Percentiles rank a stretch among this genome's conserved stretches.
Evolutionary conservation across 1,139 yeast genomes (phyloP).

Genomic region (Yamadazyma aaseri): DNA sequence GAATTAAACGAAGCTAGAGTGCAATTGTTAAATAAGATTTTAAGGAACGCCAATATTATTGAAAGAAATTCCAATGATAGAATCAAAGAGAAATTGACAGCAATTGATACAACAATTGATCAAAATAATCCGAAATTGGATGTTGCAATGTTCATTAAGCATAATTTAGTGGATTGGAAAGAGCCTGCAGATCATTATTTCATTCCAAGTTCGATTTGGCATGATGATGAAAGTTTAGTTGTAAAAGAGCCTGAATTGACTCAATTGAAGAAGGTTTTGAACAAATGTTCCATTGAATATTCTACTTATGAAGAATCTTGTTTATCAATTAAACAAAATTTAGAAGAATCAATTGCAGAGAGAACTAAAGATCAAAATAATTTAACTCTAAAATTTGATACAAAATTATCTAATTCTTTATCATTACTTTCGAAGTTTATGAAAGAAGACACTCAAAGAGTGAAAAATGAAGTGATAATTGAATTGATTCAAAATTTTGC

Average conservation of each 20-base stretch:
- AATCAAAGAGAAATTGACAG: conserved; percentile 50
- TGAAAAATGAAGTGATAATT: conserved; percentile 79
- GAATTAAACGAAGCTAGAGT: conserved; percentile 82
- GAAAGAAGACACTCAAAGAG: conserved; percentile 69
- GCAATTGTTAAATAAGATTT: conserved; percentile 64
- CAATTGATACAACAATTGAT: conserved; percentile 56
- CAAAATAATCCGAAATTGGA: conserved; percentile 78
- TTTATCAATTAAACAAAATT: conserved; percentile 45
- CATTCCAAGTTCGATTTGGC: conserved; percentile 93
- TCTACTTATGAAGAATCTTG: conserved; percentile 44
- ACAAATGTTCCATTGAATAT: conserved; percentile 47
- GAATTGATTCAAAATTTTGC: conserved; percentile 89
- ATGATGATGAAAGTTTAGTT: conserved; percentile 83
- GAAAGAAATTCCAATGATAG: conserved; percentile 61
- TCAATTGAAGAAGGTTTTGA: conserved; percentile 60
- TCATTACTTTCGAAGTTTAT: conserved; percentile 61
- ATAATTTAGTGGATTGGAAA: conserved; percentile 71
- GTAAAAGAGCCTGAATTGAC: conserved; percentile 64
- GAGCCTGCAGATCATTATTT: conserved; percentile 86
- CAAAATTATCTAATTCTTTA: conserved; percentile 55
- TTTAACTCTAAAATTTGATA: conserved; percentile 51
- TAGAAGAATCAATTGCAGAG: conserved; percentile 47
- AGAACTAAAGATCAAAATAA: conserved; percentile 30
- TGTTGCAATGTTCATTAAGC: conserved; percentile 90
- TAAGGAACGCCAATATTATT: conserved; percentile 61